phyloP scores from a whole-genome alignment of 2,329 filamentous ascomycete genomes.

The Talaromyces sp. region DNA sequence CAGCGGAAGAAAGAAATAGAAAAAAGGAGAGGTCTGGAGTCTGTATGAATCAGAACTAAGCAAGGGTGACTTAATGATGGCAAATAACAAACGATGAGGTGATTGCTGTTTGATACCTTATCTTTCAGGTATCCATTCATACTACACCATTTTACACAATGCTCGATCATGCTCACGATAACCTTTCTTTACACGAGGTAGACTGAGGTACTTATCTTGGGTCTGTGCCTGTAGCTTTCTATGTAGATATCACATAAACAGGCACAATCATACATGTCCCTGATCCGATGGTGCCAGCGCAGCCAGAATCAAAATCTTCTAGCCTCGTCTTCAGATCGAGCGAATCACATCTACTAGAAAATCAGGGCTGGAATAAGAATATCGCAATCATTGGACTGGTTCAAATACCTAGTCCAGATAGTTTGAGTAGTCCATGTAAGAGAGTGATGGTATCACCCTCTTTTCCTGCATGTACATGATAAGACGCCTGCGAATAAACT shows the following conservation, averaged over 20 bases:
- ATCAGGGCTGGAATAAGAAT: not conserved
- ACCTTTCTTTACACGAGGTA: not conserved
- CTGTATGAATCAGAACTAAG: not conserved
- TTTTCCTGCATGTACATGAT: not conserved
- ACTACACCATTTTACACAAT: not conserved
- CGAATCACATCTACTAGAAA: not conserved
- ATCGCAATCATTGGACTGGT: not conserved
- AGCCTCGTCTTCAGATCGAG: not conserved
- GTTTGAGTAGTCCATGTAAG: not conserved
- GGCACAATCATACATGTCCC: not conserved
- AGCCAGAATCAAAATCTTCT: not conserved
- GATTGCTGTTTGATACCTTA: not conserved
- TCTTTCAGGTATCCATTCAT: not conserved
- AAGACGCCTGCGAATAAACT: not conserved
- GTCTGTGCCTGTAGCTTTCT: not conserved
- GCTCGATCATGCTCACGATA: not conserved
- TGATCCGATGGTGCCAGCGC: not conserved
- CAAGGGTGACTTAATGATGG: slow-evolving; percentile 1
- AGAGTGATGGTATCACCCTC: too few relatives aligned
- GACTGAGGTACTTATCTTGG: not conserved
- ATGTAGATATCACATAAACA: not conserved
- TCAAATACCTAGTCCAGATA: not conserved
- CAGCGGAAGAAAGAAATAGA: not conserved
- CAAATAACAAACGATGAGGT: not conserved
- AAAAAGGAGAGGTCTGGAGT: not conserved